Evolutionary conservation across 2,329 filamentous ascomycete genomes (phyloP), one percentile per base, ranked within the genome.

Genomic region (Pseudogymnoascus destructans): DNA sequence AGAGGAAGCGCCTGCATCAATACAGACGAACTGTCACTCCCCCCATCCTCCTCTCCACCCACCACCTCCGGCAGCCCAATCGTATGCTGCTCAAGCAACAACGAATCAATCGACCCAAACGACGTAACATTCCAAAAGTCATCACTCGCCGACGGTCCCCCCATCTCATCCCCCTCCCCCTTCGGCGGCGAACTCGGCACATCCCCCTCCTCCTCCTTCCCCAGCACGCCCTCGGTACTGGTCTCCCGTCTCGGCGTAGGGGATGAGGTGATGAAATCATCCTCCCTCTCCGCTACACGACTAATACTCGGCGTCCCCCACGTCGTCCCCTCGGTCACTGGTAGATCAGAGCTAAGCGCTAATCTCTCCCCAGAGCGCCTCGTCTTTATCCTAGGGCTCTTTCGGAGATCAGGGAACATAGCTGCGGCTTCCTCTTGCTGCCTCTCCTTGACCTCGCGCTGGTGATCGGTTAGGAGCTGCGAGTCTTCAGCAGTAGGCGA

Each of bases 391-490:
- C 64, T 62, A 30, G 77, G 73, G 61, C 77, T 84, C 1, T 83
- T 84, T 27, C 76, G 76, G 23, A 91, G 75, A 17, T 85, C 80
- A 0, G 85, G 77, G 64, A 90, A 92, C 61, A 92, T 74, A 0
- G 77, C 77, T 4, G 80, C 79, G 21, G 79, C 79, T 62, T 86
- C 82, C 7, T 71, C 71, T 49, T 77, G 77, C 67, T 95, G 89
- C 55, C 85, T 78, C 64, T 88, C 82, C 49, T 83, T 80, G 40
- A 92, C 82, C 65, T 95, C 89, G 65, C 79, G 85, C 68, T 95
- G 89, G 42, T 82, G 80, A 33, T 91, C 87, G 0, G 89, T 95
- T 55, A 95, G 73, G 15, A 84, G 72, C 64, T 93, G 89, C 0
- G 86, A 89, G 59, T 88, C 84, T 3, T 76, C 72, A 2, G 77